Evolutionary conservation across 2,329 filamentous ascomycete genomes (phyloP).

Genomic region (Ampelomyces quisqualis): DNA sequence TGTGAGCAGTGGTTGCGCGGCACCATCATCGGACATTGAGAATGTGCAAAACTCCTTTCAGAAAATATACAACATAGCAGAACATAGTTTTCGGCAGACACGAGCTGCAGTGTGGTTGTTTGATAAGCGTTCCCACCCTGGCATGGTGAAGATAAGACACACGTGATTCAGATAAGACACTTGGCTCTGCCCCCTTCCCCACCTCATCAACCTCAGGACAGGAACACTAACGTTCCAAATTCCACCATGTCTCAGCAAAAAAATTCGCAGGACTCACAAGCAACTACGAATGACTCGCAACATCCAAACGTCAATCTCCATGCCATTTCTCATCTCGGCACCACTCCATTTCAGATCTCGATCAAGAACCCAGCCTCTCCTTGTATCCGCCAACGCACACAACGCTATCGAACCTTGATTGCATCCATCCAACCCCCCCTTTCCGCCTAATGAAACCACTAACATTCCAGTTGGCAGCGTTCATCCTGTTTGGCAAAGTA

Average conservation of each 20-base stretch:
- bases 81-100: not conserved
- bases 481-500: conserved; percentile 4
- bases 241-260: no score
- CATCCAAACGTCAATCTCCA: no score
- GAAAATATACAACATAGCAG: no score
- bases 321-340: no score
- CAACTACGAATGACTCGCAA: no score
- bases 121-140: no score
- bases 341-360: no score
- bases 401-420: conserved; percentile 12
- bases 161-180: conserved; percentile 4
- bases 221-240: not conserved
- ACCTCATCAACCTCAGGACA: not conserved
- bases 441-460: conserved; percentile 10
- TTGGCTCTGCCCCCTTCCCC: not conserved
- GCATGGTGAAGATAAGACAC: conserved; percentile 2
- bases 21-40: conserved; percentile 4
- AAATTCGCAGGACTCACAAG: no score
- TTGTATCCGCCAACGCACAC: conserved; percentile 16
- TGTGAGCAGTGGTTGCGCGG: conserved; percentile 10
- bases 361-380: no score
- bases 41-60: not conserved
- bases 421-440: conserved; percentile 6
- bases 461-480: conserved; percentile 1
- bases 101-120: not conserved